A percentile compares a stretch with the other conserved stretches of the same genome.
Conservation (phyloP, 1,139 yeast genomes). For the Chernovozyma aurita region DNA sequence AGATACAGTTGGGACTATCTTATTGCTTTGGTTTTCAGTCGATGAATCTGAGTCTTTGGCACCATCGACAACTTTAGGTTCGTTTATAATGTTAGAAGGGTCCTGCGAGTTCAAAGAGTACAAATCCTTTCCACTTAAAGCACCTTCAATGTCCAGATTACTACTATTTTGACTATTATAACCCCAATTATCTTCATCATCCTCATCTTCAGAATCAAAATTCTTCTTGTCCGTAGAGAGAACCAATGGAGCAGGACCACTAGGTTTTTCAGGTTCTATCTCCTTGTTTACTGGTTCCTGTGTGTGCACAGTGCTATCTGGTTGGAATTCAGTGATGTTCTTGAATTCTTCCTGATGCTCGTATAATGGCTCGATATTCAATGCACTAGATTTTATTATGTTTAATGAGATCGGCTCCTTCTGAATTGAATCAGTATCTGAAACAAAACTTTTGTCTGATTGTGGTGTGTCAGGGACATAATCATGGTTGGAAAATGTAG, state of each 20-base stretch:
- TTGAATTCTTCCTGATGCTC: no score
- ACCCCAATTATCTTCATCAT: constrained; percentile 17
- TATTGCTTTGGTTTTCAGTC: not conserved
- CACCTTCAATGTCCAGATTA: not conserved
- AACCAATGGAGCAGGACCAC: constrained; percentile 18
- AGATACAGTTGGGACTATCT: not conserved
- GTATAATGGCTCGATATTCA: not conserved
- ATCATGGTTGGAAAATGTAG: constrained; percentile 16
- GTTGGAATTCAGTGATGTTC: not conserved
- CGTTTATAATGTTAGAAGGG: not conserved
- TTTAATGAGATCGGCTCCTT: constrained; percentile 28
- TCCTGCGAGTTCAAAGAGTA: not conserved
- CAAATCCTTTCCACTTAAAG: not conserved
- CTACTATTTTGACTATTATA: constrained; percentile 16
- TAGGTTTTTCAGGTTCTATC: no score
- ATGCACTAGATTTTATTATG: not conserved
- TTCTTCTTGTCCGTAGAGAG: constrained; percentile 22
- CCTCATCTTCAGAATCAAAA: constrained; percentile 5
- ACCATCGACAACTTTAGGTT: not conserved
- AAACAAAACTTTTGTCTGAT: constrained; percentile 30
- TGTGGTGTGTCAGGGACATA: constrained; percentile 25
- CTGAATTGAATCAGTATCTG: constrained; percentile 37
- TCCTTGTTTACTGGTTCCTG: no score
- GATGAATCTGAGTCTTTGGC: not conserved
- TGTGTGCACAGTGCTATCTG: no score